Conservation (phyloP, 139 green algal genomes). For the Chlamydomonas asymmetrica region DNA sequence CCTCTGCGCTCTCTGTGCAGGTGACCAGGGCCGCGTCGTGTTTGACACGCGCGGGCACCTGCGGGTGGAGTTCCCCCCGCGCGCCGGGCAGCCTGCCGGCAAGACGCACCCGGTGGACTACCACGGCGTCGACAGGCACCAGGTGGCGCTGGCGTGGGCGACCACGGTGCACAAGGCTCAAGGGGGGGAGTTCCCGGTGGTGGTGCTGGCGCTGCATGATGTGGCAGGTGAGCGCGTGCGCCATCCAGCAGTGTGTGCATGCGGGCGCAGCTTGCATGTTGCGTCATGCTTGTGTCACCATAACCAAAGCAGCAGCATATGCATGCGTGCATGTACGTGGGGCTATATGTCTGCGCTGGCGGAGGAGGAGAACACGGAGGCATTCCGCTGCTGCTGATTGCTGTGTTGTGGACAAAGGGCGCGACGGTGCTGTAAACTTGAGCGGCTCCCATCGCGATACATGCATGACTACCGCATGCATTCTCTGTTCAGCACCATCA, state of each 20-base stretch:
- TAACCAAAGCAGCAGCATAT: not conserved
- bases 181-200: conserved; percentile 75
- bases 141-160: conserved; percentile 74
- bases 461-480: too few species aligned
- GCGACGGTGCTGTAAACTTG: too few species aligned
- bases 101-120: conserved; percentile 12
- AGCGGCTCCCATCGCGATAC: too few species aligned
- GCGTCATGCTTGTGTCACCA: not conserved
- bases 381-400: too few species aligned
- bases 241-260: not conserved
- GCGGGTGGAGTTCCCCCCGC: conserved; percentile 6
- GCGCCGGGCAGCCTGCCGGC: not conserved
- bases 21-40: too few species aligned
- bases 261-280: not conserved
- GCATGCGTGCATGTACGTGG: not conserved
- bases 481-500: too few species aligned
- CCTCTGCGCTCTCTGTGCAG: too few species aligned
- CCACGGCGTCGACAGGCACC: conserved; percentile 9
- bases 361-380: not conserved
- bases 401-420: too few species aligned
- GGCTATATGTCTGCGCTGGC: not conserved
- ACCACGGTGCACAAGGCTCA: conserved; percentile 91
- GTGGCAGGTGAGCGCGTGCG: conserved; percentile 18
- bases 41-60: too few species aligned
- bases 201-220: conserved; percentile 70